A percentile compares a stretch with the other conserved stretches of the same genome.
phyloP scores from a whole-genome alignment of 2,329 filamentous ascomycete genomes.

The Rutstroemia sp. region DNA sequence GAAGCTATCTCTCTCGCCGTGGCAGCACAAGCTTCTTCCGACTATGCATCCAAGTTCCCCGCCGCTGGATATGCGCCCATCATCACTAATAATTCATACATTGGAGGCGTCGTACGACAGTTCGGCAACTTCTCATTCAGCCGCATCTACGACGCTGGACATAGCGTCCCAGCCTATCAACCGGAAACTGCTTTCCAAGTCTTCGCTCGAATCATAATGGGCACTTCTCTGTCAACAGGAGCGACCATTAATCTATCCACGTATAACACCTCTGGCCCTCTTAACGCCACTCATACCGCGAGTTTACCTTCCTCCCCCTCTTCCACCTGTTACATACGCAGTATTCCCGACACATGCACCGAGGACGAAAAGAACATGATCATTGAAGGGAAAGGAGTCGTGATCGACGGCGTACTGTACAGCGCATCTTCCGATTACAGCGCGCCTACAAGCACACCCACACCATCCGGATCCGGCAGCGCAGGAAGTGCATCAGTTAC shows the following conservation, averaged over 20 bases:
- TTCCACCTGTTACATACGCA: constrained; percentile 54
- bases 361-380: constrained; percentile 42
- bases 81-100: constrained; percentile 58
- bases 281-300: constrained; percentile 50
- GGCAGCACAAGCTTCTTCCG: constrained; percentile 38
- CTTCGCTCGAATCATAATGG: constrained; percentile 50
- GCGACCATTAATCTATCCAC: constrained; percentile 41
- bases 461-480: constrained; percentile 6
- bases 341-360: constrained; percentile 47
- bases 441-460: constrained; percentile 15
- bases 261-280: constrained; percentile 51
- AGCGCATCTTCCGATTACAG: constrained; percentile 35
- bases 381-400: constrained; percentile 41
- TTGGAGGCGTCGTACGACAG: constrained; percentile 67
- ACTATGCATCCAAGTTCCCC: constrained; percentile 49
- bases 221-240: constrained; percentile 43
- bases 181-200: constrained; percentile 47
- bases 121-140: constrained; percentile 67
- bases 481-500: constrained; percentile 18
- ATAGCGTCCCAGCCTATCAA: constrained; percentile 52
- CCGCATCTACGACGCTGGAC: constrained; percentile 58
- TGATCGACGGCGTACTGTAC: constrained; percentile 54
- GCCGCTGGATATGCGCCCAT: constrained; percentile 66
- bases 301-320: constrained; percentile 40
- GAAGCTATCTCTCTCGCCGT: constrained; percentile 62